Evolutionary conservation across 1,284 basidiomycete species (phyloP).

Genomic region (Irpex sp.): DNA sequence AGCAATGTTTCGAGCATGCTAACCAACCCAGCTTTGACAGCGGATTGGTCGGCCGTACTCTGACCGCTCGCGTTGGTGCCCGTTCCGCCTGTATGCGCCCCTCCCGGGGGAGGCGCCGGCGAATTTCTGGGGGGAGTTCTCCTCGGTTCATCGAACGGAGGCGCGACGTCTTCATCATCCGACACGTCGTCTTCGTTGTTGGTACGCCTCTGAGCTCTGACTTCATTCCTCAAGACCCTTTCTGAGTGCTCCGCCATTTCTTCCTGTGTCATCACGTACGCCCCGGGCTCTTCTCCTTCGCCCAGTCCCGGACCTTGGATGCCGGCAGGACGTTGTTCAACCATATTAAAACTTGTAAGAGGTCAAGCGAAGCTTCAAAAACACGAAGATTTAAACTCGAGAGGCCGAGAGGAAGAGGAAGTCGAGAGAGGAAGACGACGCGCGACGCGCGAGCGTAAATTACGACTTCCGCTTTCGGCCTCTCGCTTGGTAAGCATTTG

Average conservation of each 20-base stretch:
- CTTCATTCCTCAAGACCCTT: neutral
- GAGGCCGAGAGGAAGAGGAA: constrained; percentile 1
- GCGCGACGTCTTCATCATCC: neutral
- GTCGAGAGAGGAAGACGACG: neutral
- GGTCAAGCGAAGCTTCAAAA: neutral
- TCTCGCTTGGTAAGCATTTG: constrained; percentile 11
- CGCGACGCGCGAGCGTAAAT: neutral
- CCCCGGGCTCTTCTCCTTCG: neutral
- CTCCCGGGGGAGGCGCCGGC: neutral
- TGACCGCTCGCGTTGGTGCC: no score
- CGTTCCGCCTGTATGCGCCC: no score
- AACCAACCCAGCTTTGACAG: no score
- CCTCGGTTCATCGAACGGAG: neutral
- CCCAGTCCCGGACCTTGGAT: neutral
- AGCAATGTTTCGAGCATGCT: no score
- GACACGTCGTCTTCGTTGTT: neutral
- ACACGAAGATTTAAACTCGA: neutral
- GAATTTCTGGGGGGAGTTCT: neutral
- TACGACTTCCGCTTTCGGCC: constrained; percentile 7
- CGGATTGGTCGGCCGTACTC: no score
- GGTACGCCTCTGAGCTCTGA: neutral
- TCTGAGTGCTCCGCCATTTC: neutral
- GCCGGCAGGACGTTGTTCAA: neutral
- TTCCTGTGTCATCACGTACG: neutral
- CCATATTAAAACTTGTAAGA: neutral